These are phyloP conservation scores for Tremellales sp. DNA, from an alignment of 1,284 basidiomycete genomes.

Conservation along the genomic window DNA sequence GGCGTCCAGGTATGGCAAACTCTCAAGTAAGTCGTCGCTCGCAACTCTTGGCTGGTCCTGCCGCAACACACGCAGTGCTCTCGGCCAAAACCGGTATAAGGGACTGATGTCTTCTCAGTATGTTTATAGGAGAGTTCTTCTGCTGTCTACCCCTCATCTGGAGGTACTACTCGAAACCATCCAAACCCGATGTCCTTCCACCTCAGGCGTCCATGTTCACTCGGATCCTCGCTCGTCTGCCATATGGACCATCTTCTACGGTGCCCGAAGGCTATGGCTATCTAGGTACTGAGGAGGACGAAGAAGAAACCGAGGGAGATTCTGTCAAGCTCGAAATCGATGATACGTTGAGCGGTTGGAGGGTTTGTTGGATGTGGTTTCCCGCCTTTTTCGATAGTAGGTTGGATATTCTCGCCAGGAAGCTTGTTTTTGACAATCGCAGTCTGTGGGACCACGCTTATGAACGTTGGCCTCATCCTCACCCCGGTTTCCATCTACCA, in stretches of 20 bases:
- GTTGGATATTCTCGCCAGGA: no score
- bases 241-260: conserved; percentile 17
- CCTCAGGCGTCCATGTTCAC: conserved; percentile 22
- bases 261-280: conserved; percentile 18
- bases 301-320: conserved; percentile 14
- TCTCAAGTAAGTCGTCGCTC: conserved; percentile 66
- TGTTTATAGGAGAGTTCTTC: conserved; percentile 82
- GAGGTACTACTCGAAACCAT: conserved; percentile 47
- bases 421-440: background rate
- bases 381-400: conserved; percentile 49
- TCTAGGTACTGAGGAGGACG: conserved; percentile 14
- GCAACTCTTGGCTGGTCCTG: conserved; percentile 10
- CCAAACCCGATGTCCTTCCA: conserved; percentile 1
- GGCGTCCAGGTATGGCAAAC: conserved; percentile 71
- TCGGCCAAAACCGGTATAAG: no score
- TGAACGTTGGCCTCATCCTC: conserved; percentile 92
- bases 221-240: conserved; percentile 19
- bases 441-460: conserved; percentile 59
- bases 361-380: conserved; percentile 45
- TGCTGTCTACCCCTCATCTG: conserved; percentile 81
- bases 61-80: no score
- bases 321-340: conserved; percentile 4
- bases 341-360: conserved; percentile 32
- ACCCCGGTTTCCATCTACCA: conserved; percentile 97
- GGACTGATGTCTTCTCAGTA: conserved; percentile 46